A percentile compares a stretch with the other conserved stretches of the same genome.
These are phyloP conservation scores for Orobanche coerulescens DNA, from an alignment of 257 asterid species.

Conservation along the genomic window DNA sequence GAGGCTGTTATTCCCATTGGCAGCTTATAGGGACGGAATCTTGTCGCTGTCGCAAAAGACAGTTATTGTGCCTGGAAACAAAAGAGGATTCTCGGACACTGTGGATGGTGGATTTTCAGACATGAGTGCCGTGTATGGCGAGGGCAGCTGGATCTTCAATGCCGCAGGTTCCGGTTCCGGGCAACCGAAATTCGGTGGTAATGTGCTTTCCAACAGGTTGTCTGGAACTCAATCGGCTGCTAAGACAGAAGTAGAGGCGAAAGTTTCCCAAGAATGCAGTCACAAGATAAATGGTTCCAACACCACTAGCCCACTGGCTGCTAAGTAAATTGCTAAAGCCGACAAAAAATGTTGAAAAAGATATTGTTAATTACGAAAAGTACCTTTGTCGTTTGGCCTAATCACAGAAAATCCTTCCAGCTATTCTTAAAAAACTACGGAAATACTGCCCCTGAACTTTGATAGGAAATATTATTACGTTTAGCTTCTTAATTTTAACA, in stretches of 20 bases:
- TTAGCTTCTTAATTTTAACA: too few species aligned
- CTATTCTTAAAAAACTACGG: too few species aligned
- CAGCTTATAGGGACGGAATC: constrained; percentile 54
- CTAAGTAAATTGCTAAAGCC: constrained; percentile 45
- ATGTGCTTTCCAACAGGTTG: constrained; percentile 31
- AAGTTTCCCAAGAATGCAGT: constrained; percentile 22
- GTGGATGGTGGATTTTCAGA: constrained; percentile 44
- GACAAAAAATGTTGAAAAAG: too few species aligned
- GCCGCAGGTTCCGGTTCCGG: constrained; percentile 37
- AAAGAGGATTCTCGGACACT: constrained; percentile 60
- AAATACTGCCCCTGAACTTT: too few species aligned
- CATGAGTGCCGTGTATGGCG: constrained; percentile 28
- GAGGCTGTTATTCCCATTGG: constrained; percentile 64
- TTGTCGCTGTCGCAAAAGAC: constrained; percentile 41
- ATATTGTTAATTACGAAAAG: too few species aligned
- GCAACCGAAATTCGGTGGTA: constrained; percentile 36
- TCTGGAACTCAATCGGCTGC: constrained; percentile 25
- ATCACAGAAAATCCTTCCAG: too few species aligned
- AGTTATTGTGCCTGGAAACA: constrained; percentile 56
- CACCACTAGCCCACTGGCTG: constrained; percentile 45
- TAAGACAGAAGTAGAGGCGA: constrained; percentile 29
- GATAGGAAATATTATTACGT: too few species aligned
- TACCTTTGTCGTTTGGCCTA: too few species aligned
- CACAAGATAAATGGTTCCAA: constrained; percentile 36
- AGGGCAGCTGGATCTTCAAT: constrained; percentile 65